phyloP scores from a whole-genome alignment of 257 asterid species.

The Nicotiana tomentosiformis region DNA sequence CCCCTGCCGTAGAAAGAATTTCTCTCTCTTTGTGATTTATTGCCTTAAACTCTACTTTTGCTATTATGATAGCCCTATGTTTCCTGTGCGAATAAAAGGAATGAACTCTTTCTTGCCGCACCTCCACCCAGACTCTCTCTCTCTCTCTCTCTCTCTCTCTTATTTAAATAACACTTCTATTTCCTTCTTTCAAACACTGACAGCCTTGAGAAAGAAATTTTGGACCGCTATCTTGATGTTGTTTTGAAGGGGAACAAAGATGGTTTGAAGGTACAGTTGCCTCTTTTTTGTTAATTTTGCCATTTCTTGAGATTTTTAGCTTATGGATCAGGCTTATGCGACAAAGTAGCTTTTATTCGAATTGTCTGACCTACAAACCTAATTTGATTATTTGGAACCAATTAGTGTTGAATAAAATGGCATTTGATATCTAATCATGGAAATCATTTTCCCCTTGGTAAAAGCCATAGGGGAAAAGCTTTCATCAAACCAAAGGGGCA shows the following conservation, averaged over 20 bases:
- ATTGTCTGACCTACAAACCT: not conserved
- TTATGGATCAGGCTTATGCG: not conserved
- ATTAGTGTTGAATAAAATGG: not conserved
- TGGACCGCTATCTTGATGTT: constrained; percentile 88
- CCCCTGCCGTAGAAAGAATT: not conserved
- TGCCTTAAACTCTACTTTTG: not conserved
- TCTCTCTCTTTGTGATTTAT: not conserved
- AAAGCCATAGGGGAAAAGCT: not conserved
- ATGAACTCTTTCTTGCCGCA: not conserved
- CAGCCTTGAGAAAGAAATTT: constrained; percentile 96
- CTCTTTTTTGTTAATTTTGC: not conserved
- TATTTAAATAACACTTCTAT: not conserved
- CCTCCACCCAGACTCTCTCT: not conserved
- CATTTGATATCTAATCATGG: not conserved
- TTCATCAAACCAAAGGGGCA: too few relatives aligned
- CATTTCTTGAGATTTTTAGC: not conserved
- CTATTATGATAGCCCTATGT: not conserved
- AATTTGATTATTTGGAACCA: not conserved
- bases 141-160: not conserved
- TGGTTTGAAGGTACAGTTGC: constrained; percentile 70
- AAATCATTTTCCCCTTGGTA: not conserved
- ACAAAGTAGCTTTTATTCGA: not conserved
- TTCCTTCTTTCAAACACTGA: constrained; percentile 4
- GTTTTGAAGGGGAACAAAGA: constrained; percentile 95
- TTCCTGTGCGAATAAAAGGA: not conserved